phyloP scores from a whole-genome alignment of 2,329 filamentous ascomycete genomes.

The Raffaelea albimanens region DNA sequence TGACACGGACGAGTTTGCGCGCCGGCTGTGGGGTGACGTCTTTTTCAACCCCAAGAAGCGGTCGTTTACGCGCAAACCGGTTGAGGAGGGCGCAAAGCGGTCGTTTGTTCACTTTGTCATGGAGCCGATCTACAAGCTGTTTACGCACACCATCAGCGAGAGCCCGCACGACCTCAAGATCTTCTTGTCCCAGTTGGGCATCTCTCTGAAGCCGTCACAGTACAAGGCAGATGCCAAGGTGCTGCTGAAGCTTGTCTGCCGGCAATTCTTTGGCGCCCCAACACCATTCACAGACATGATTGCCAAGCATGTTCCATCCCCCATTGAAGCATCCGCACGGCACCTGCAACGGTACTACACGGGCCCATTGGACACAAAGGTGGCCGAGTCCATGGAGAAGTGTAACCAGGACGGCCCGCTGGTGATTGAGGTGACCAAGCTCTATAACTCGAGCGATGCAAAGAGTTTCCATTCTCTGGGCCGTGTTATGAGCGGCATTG shows the following conservation, averaged over 20 bases:
- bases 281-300: slow-evolving; percentile 95
- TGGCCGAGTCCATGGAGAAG: slow-evolving; percentile 67
- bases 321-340: slow-evolving; percentile 64
- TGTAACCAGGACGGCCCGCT: slow-evolving; percentile 87
- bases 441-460: slow-evolving; percentile 87
- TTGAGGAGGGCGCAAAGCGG: slow-evolving; percentile 71
- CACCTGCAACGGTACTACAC: slow-evolving; percentile 86
- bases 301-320: slow-evolving; percentile 79
- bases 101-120: slow-evolving; percentile 92
- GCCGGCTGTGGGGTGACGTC: slow-evolving; percentile 87
- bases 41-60: slow-evolving; percentile 89
- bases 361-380: slow-evolving; percentile 72
- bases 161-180: slow-evolving; percentile 74
- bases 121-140: slow-evolving; percentile 96
- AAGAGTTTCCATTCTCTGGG: slow-evolving; percentile 85
- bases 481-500: slow-evolving; percentile 86
- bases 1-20: slow-evolving; percentile 73
- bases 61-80: slow-evolving; percentile 79
- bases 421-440: slow-evolving; percentile 85
- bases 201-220: slow-evolving; percentile 82
- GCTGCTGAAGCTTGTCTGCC: slow-evolving; percentile 79
- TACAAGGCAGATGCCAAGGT: slow-evolving; percentile 85
- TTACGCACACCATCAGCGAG: slow-evolving; percentile 87
- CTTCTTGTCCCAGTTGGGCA: slow-evolving; percentile 71
- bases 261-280: slow-evolving; percentile 88